These are phyloP conservation scores for Hypoxylon rickii DNA, from an alignment of 495 filamentous ascomycete genomes.

Conservation along the genomic window DNA sequence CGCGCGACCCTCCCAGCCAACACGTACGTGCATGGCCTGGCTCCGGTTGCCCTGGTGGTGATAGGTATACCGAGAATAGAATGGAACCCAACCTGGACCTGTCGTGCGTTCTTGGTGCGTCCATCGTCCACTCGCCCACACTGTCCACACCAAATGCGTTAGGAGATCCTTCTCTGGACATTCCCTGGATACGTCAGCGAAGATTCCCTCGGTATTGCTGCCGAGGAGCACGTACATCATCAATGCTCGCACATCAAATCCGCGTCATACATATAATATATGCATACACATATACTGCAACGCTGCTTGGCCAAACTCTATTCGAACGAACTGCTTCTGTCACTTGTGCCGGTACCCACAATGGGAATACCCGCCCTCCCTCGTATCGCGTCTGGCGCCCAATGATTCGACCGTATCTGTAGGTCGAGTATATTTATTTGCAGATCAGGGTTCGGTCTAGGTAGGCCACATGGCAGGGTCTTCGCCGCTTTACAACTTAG, in stretches of 20 bases:
- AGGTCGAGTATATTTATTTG: conserved; percentile 32
- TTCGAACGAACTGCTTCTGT: conserved; percentile 26
- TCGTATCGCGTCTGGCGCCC: conserved; percentile 22
- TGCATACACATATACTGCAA: conserved; percentile 10
- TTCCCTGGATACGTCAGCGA: conserved; percentile 21
- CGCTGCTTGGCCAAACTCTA: conserved; percentile 34
- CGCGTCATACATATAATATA: conserved; percentile 25
- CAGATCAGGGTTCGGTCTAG: conserved; percentile 29
- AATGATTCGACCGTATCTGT: conserved; percentile 10
- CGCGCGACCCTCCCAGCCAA: conserved; percentile 10
- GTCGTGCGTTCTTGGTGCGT: too few species aligned
- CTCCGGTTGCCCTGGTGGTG: background rate
- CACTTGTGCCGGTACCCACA: conserved; percentile 11
- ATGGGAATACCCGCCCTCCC: conserved; percentile 8
- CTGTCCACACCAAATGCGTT: background rate
- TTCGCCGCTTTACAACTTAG: conserved; percentile 28
- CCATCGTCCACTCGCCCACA: too few species aligned
- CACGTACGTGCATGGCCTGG: conserved; percentile 18
- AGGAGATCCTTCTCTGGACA: background rate
- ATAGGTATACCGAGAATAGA: conserved; percentile 20
- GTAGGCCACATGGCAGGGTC: conserved; percentile 31
- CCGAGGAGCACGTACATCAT: conserved; percentile 10
- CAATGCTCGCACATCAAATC: conserved; percentile 13
- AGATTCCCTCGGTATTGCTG: conserved; percentile 25
- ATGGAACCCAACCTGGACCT: background rate